Percentiles rank a stretch among this genome's conserved stretches.
These are phyloP conservation scores for Psilocybe cyanescens DNA, from an alignment of 768 basidiomycete species.

Conservation along the genomic window DNA sequence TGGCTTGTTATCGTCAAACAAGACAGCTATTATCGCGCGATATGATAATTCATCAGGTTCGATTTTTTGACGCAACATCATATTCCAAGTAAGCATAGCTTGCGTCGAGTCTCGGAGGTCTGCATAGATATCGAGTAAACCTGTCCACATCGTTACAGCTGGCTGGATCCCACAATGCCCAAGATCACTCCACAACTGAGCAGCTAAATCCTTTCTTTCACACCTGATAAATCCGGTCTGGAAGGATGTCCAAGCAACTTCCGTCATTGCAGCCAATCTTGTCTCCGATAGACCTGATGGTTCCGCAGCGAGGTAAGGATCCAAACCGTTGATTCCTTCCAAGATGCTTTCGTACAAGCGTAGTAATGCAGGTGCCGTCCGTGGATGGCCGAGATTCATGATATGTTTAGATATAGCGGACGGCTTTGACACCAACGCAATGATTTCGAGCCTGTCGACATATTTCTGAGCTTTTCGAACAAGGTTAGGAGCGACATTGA, in stretches of 20 bases:
- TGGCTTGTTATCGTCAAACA: constrained; percentile 54
- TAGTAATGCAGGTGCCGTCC: constrained; percentile 37
- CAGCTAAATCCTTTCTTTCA: constrained; percentile 59
- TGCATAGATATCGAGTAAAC: constrained; percentile 67
- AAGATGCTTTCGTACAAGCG: constrained; percentile 55
- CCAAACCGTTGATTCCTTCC: constrained; percentile 50
- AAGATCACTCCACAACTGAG: constrained; percentile 73
- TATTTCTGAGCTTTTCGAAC: constrained; percentile 46
- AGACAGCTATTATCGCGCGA: constrained; percentile 67
- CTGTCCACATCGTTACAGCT: constrained; percentile 69
- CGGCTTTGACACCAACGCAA: constrained; percentile 55
- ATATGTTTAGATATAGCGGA: constrained; percentile 53
- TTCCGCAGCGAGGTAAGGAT: constrained; percentile 57
- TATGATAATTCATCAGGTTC: constrained; percentile 68
- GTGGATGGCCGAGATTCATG: constrained; percentile 42
- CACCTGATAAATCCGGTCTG: constrained; percentile 65
- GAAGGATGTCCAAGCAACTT: constrained; percentile 66
- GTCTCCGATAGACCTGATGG: constrained; percentile 37
- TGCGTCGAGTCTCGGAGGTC: constrained; percentile 51
- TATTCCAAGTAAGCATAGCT: constrained; percentile 63
- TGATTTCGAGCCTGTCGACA: constrained; percentile 50
- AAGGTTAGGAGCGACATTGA: constrained; percentile 39
- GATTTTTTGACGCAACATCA: constrained; percentile 61
- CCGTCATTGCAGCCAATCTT: constrained; percentile 47
- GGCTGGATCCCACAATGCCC: constrained; percentile 48